Evolutionary conservation across 805 yeast species (phyloP), one percentile per base, ranked within the genome.

Genomic region (Dipodascus geniculatus): DNA sequence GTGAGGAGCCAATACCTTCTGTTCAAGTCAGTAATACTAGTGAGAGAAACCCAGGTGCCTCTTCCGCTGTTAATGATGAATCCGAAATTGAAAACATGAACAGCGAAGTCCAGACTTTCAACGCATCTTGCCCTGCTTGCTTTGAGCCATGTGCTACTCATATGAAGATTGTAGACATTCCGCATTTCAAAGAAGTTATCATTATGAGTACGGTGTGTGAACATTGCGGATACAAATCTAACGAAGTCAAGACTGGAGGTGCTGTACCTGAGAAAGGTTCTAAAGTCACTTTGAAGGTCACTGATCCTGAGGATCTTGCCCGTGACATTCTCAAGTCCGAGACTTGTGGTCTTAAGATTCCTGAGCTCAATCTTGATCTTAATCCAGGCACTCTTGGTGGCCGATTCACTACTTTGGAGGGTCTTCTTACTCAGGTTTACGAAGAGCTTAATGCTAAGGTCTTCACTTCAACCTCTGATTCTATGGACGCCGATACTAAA

Each of bases 201-300:
- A 80, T 93, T 62, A 93, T 93, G 99, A 85, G 95, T 50, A 93
- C 99, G 0, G 82, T 80, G 1, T 93, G 99, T 72, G 90, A 83
- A 31, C 71, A 79, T 58, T 93, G 99, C 72, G 99, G 98, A 38
- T 93, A 86, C 71, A 91, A 87, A 72, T 87, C 96, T 17, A 93
- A 93, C 67, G 99, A 93, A 70, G 99, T 93, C 59, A 93, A 91
- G 72, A 93, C 99, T 3, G 99, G 99, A 56, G 99, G 99, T 62
- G 95, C 85, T 6, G 84, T 93, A 50, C 97, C 99, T 31, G 84
- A 74, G 2, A 76, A 82, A 67, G 99, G 97, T 57, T 82, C 82
- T 58, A 81, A 76, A 57, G 79, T 89, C 56, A 75, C 83, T 1
- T 74, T 93, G 52, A 75, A 74, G 58, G 82, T 91, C 58, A 89